Conservation (phyloP, 1,139 yeast species). For the Meyerozyma guilliermondii region DNA sequence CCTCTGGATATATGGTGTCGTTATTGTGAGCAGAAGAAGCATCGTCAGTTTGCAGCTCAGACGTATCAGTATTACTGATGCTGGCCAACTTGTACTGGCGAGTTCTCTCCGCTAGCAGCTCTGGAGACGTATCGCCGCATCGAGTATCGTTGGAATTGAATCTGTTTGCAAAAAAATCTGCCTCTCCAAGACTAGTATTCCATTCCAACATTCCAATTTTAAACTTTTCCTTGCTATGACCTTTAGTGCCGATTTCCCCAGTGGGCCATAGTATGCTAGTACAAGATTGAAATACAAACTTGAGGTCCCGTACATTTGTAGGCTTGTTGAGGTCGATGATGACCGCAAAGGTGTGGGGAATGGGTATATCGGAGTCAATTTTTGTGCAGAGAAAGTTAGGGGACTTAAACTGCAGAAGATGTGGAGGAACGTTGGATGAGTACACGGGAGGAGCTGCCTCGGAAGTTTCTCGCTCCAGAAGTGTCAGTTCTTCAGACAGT, state of each 20-base stretch:
- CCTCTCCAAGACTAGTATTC: slow-evolving; percentile 38
- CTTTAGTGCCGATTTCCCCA: slow-evolving; percentile 46
- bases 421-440: background rate
- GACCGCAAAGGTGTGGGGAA: slow-evolving; percentile 45
- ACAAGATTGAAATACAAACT: slow-evolving; percentile 28
- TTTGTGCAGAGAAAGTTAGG: slow-evolving; percentile 39
- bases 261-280: slow-evolving; percentile 49
- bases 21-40: slow-evolving; percentile 4
- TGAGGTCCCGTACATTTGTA: slow-evolving; percentile 23
- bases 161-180: slow-evolving; percentile 42
- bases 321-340: slow-evolving; percentile 32
- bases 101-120: slow-evolving; percentile 33
- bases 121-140: slow-evolving; percentile 24
- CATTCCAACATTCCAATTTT: slow-evolving; percentile 46
- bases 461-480: background rate
- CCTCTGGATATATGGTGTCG: slow-evolving; percentile 46
- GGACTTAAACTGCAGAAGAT: slow-evolving; percentile 17
- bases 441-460: background rate
- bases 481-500: slow-evolving; percentile 1
- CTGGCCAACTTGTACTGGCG: slow-evolving; percentile 25
- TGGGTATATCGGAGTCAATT: slow-evolving; percentile 37
- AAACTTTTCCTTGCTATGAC: slow-evolving; percentile 41
- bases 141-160: slow-evolving; percentile 32
- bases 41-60: background rate
- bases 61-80: background rate